phyloP scores from a whole-genome alignment of 805 yeast species.

The Teunomyces tritomae region DNA sequence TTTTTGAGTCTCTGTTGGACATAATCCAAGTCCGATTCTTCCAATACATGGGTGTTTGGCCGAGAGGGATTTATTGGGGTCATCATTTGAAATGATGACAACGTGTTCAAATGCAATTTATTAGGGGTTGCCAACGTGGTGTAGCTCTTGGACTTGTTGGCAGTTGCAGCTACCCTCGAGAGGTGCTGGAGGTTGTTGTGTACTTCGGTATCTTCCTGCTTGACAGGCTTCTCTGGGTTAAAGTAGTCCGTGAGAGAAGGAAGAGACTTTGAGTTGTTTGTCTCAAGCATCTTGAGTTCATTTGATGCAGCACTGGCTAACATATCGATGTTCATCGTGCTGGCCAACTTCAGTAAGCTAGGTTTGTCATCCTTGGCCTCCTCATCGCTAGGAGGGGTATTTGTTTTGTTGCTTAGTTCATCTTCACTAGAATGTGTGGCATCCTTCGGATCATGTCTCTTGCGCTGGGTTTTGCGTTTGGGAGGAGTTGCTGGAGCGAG shows the following conservation, averaged over 20 bases:
- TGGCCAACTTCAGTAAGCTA: neutral
- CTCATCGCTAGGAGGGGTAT: slow-evolving; percentile 5
- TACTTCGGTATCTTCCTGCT: neutral
- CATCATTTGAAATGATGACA: slow-evolving; percentile 51
- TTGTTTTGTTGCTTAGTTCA: slow-evolving; percentile 2
- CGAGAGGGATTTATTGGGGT: slow-evolving; percentile 14
- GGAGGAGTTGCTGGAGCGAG: neutral
- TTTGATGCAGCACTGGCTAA: slow-evolving; percentile 56
- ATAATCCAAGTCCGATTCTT: slow-evolving; percentile 48
- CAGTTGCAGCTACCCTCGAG: slow-evolving; percentile 34
- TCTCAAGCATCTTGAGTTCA: slow-evolving; percentile 45
- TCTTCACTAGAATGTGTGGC: slow-evolving; percentile 1
- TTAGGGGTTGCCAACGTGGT: slow-evolving; percentile 10
- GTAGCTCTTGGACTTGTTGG: slow-evolving; percentile 12
- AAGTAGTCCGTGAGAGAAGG: slow-evolving; percentile 54
- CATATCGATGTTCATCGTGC: slow-evolving; percentile 45
- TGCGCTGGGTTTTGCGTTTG: neutral
- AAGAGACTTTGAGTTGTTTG: slow-evolving; percentile 44
- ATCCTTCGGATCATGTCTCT: neutral
- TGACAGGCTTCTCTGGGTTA: slow-evolving; percentile 5
- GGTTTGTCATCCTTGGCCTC: slow-evolving; percentile 2
- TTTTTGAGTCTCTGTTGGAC: slow-evolving; percentile 44
- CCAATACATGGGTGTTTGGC: slow-evolving; percentile 21
- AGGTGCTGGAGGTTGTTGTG: slow-evolving; percentile 34
- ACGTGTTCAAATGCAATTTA: slow-evolving; percentile 25